These are phyloP conservation scores for Penicillium sp. DNA, from an alignment of 2,329 filamentous ascomycete species.

Conservation along the genomic window DNA sequence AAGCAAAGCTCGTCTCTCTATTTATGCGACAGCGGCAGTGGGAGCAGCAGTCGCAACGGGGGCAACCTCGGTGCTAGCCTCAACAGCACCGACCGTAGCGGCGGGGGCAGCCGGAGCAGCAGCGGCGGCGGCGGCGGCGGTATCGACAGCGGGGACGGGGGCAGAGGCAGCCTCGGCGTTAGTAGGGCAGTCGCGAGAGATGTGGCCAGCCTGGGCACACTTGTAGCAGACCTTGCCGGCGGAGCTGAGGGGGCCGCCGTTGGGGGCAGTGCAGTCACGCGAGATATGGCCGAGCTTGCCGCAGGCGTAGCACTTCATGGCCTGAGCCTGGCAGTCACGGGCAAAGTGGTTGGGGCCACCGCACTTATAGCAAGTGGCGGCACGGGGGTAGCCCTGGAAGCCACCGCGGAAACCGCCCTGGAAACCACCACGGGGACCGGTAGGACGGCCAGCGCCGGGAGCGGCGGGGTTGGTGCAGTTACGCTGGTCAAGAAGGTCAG, in stretches of 20 bases:
- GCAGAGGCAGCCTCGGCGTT: conserved; percentile 54
- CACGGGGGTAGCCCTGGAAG: conserved; percentile 61
- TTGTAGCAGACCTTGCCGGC: conserved; percentile 99
- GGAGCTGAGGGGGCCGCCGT: conserved; percentile 92
- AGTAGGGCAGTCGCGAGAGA: conserved; percentile 92
- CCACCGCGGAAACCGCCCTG: conserved; percentile 72
- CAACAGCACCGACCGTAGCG: conserved; percentile 37
- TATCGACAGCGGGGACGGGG: conserved; percentile 42
- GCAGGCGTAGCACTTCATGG: conserved; percentile 98
- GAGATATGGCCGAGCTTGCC: conserved; percentile 95
- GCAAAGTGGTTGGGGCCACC: conserved; percentile 95
- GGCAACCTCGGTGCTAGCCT: conserved; percentile 41
- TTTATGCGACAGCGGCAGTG: conserved; percentile 51
- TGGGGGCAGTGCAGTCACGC: conserved; percentile 92
- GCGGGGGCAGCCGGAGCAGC: conserved; percentile 35
- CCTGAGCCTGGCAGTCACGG: conserved; percentile 95
- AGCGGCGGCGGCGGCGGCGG: conserved; percentile 30
- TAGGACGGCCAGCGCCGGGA: conserved; percentile 68
- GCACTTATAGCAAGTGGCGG: conserved; percentile 71
- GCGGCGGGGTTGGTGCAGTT: conserved; percentile 60
- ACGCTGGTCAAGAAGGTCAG: conserved; percentile 56
- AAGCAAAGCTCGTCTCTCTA: conserved; percentile 11
- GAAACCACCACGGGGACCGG: conserved; percentile 67
- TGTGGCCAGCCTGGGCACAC: conserved; percentile 93
- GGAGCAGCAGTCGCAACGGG: conserved; percentile 44